A percentile compares a stretch with the other conserved stretches of the same genome.
phyloP scores from a whole-genome alignment of 2,329 filamentous ascomycete species.

The Penicillium frequentans region DNA sequence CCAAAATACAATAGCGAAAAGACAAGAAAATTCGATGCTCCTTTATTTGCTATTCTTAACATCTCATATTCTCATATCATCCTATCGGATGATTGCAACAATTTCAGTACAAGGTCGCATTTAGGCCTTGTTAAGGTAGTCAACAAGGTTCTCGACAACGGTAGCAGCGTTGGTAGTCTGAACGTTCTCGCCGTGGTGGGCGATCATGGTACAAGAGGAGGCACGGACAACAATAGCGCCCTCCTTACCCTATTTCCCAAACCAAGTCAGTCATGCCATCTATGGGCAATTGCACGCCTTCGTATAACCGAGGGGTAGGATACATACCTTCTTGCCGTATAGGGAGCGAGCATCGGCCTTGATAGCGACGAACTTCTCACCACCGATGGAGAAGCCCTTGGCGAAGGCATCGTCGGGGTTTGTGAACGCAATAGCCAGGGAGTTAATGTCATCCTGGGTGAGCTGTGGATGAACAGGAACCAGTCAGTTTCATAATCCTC shows the following conservation, averaged over 20 bases:
- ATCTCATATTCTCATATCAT: slow-evolving; percentile 22
- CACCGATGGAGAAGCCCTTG: slow-evolving; percentile 73
- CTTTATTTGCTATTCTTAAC: slow-evolving; percentile 27
- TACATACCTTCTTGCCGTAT: slow-evolving; percentile 78
- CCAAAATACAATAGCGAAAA: slow-evolving; percentile 2
- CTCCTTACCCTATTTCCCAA: slow-evolving; percentile 63
- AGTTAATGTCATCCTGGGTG: slow-evolving; percentile 55
- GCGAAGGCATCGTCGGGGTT: slow-evolving; percentile 48
- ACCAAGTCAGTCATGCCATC: neutral
- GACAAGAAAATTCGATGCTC: slow-evolving; percentile 11
- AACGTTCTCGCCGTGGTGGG: slow-evolving; percentile 75
- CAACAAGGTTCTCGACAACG: slow-evolving; percentile 78
- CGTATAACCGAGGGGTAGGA: neutral
- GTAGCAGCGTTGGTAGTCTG: slow-evolving; percentile 74
- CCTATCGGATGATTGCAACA: slow-evolving; percentile 4
- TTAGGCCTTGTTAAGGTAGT: slow-evolving; percentile 76
- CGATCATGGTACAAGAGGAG: slow-evolving; percentile 81
- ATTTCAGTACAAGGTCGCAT: neutral
- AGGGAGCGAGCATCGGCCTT: slow-evolving; percentile 74
- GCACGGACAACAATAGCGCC: slow-evolving; percentile 85
- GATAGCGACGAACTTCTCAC: slow-evolving; percentile 76
- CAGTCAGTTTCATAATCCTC: neutral
- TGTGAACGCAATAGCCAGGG: slow-evolving; percentile 54
- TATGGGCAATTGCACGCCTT: neutral
- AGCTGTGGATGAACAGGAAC: slow-evolving; percentile 38